These are phyloP conservation scores for Juncus inflexus DNA, from an alignment of 176 grass and related monocot genomes.

Conservation along the genomic window DNA sequence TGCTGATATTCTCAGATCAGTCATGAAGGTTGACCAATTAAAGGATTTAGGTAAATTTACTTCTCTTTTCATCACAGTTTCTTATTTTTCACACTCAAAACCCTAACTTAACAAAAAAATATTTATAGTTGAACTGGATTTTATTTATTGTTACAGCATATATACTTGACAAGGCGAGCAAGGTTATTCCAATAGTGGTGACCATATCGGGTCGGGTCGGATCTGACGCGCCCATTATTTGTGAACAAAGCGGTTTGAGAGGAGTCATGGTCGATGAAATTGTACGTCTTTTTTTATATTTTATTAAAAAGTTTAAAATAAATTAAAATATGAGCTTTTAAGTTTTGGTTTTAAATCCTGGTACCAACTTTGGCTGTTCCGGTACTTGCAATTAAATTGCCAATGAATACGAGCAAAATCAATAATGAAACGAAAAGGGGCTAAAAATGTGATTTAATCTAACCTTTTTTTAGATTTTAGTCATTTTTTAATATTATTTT, in stretches of 20 bases:
- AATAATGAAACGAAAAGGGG: no score
- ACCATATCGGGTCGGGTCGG: conserved; percentile 76
- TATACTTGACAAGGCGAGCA: conserved; percentile 79
- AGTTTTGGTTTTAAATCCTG: background rate
- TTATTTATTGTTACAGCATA: conserved; percentile 39
- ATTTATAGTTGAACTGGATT: background rate
- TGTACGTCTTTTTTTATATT: conserved; percentile 38
- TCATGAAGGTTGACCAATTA: conserved; percentile 66
- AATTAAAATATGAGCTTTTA: background rate
- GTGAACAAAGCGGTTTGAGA: conserved; percentile 89
- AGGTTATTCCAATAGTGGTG: conserved; percentile 75
- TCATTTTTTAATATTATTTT: background rate
- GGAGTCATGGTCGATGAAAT: conserved; percentile 85
- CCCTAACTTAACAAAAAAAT: background rate
- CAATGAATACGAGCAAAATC: no score
- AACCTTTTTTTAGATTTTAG: no score
- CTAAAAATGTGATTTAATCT: no score
- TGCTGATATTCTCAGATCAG: conserved; percentile 67
- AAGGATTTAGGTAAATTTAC: conserved; percentile 87
- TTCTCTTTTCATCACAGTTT: background rate
- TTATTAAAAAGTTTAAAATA: no score
- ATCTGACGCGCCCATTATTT: conserved; percentile 78
- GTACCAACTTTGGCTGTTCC: no score
- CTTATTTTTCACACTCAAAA: background rate
- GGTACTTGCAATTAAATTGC: no score